A percentile compares a stretch with the other conserved stretches of the same genome.
Conservation (phyloP, 345 rosid genomes). For the Eutrema japonicum region DNA sequence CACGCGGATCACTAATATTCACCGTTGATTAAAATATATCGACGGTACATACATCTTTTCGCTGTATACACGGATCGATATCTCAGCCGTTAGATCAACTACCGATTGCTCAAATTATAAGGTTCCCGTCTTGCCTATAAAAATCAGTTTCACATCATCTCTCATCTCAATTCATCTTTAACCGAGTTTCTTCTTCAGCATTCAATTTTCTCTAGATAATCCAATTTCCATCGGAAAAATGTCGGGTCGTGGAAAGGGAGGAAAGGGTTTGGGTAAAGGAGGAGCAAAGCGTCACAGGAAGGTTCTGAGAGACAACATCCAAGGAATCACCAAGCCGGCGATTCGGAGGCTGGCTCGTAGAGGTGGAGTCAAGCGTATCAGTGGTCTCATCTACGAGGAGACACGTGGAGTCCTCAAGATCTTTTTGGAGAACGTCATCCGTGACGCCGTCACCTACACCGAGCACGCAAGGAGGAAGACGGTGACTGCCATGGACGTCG, state of each 20-base stretch:
- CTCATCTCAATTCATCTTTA: neutral
- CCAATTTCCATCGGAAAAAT: neutral
- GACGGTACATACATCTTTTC: conserved; percentile 13
- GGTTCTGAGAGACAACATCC: conserved; percentile 48
- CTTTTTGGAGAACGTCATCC: conserved; percentile 47
- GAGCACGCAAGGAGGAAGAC: conserved; percentile 56
- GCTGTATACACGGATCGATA: conserved; percentile 21
- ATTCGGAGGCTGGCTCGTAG: conserved; percentile 53
- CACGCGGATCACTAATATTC: neutral
- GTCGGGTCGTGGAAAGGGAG: conserved; percentile 52
- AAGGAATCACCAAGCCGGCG: conserved; percentile 51
- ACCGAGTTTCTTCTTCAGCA: neutral
- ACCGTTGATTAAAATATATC: conserved; percentile 33
- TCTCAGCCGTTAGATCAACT: conserved; percentile 36
- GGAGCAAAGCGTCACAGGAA: conserved; percentile 52
- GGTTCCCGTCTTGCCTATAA: conserved; percentile 17
- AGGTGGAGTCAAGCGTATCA: conserved; percentile 60
- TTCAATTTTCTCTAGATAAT: neutral
- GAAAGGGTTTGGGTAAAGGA: conserved; percentile 48
- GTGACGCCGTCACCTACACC: conserved; percentile 45
- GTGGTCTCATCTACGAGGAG: conserved; percentile 57
- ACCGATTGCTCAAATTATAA: neutral
- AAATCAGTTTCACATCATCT: neutral
- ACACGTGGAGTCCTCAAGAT: conserved; percentile 48
- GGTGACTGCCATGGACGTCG: conserved; percentile 56